phyloP scores from a whole-genome alignment of 768 basidiomycete species.

The Tricholoma sp. region DNA sequence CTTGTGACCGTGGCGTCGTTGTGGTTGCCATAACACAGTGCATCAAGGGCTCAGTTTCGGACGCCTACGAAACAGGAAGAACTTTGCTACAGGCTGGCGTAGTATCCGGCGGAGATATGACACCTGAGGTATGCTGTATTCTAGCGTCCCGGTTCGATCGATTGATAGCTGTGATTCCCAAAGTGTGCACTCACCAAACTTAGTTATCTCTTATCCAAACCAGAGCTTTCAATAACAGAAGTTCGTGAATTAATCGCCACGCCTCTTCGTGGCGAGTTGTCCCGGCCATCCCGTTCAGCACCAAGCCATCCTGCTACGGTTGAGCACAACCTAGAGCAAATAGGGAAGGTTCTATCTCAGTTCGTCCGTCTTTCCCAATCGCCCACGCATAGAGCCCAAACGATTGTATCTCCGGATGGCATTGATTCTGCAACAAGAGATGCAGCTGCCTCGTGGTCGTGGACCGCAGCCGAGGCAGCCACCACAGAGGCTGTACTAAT shows the following conservation, averaged over 20 bases:
- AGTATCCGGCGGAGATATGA: conserved; percentile 88
- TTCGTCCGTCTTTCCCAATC: conserved; percentile 58
- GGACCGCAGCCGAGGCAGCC: conserved; percentile 71
- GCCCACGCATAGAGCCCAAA: conserved; percentile 29
- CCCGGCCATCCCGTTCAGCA: conserved; percentile 40
- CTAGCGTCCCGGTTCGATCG: background rate
- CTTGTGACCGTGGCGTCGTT: conserved; percentile 77
- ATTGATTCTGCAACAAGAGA: conserved; percentile 37
- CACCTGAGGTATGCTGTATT: conserved; percentile 65
- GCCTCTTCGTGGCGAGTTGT: conserved; percentile 88
- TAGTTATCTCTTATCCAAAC: conserved; percentile 83
- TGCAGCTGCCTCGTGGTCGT: conserved; percentile 65
- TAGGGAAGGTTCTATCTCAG: conserved; percentile 62
- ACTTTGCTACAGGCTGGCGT: conserved; percentile 69
- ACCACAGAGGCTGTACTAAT: conserved; percentile 65
- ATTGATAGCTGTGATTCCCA: background rate
- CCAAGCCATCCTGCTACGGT: conserved; percentile 37
- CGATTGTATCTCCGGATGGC: conserved; percentile 31
- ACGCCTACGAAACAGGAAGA: conserved; percentile 77
- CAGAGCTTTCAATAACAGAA: conserved; percentile 61
- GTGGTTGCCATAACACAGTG: conserved; percentile 94
- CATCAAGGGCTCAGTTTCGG: conserved; percentile 77
- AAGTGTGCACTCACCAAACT: conserved; percentile 90
- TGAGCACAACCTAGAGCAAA: conserved; percentile 49
- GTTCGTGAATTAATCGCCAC: conserved; percentile 71